Base-by-base conservation (phyloP, 495 filamentous ascomycete species). In the Penicillium manginii region DNA sequence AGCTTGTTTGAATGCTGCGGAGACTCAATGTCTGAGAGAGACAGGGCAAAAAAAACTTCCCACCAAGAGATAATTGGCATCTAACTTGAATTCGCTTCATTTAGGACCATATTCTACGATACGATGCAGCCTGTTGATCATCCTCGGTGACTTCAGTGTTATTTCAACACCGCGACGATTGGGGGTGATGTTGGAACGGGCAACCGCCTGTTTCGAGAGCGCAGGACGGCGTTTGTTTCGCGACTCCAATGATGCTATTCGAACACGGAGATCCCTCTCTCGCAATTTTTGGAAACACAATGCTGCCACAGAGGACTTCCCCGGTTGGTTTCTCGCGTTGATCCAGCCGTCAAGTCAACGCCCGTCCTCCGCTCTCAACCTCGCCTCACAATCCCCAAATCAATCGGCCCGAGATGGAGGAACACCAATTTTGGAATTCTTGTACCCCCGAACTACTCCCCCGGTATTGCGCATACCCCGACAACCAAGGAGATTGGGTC, bases 141-240 rank as follows among this genome's bases (percentile, higher is more conserved):
- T 54, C 23, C 51, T 53, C 60, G 70, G 67, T 70, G 68, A 74
- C 57, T 64, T 60, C 40, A 68, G 55, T 64, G 62, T 69, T 64
- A 61, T 69, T 63, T 67, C 60, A 59, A 72, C 54, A 71, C 73
- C 58, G 82, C 78, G 47, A 73, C 79, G 42, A 78, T 85, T 63
- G 77, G 73, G 32, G 77, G 80, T 80, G 68, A 96, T 96, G 91
- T 88, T 93, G 74, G 90, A 96, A 88, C 88, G 87, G 72, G 88
- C 88, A 54, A 85, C 85, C 57, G 83, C 84, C 78, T 89, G 85
- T 78, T 82, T 92, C 73, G 85, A 92, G 83, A 85, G 84, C 78
- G 89, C 87, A 81, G 85, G 83, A 73, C 83, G 84, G 70, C 81
- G 82, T 75, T 79, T 89, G 63, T 74, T 91, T 61, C 88, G 84